Evolutionary conservation across 345 rosid genomes (phyloP), one percentile per base, ranked within the genome.

Genomic region (Crucihimalaya himalaica): DNA sequence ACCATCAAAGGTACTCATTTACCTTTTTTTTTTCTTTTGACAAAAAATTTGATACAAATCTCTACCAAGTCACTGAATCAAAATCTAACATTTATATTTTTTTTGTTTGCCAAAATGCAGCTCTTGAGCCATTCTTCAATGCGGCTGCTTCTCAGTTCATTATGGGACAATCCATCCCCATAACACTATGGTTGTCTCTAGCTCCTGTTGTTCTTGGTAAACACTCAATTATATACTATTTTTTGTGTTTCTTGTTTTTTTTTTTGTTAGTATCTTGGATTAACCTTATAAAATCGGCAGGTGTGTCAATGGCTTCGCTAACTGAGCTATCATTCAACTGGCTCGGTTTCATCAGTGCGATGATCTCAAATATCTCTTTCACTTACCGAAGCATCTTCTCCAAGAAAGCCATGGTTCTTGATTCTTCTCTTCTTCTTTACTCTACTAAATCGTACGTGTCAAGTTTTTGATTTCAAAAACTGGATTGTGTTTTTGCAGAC

Each of bases 61-160:
- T 56, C 11, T 15, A 37, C 25, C 11, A 59, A 48, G n/a, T 18
- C 34, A 32, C 5, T 10, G 5, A 23, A 9, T 18, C 23, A 58
- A 50, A n/a, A 40, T 43, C 34, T 39, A 21, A 62, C 59, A 52
- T 12, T 52, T 42, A 10, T 53, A 52, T 34, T 9, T 55, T 15
- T 54, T 15, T 74, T 3, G 12, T 37, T 14, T 75, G 61, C 8
- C 14, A 28, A 62, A 55, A 79, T 77, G 48, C 90, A 95, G 99
- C 97, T 4, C 97, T 95, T 12, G 99, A 95, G 84, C 99, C 99
- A 14, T 95, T 92, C 88, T 95, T 95, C 85, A 95, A 92, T 39
- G 99, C 97, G 40, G 85, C 96, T 72, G 97, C 99, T 80, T 92
- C 99, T 32, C 97, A 95, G 9, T 95, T 91, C 72, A 4, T 95